Base-by-base conservation (phyloP, 305 asterid species). In the Rubia peregrina region DNA sequence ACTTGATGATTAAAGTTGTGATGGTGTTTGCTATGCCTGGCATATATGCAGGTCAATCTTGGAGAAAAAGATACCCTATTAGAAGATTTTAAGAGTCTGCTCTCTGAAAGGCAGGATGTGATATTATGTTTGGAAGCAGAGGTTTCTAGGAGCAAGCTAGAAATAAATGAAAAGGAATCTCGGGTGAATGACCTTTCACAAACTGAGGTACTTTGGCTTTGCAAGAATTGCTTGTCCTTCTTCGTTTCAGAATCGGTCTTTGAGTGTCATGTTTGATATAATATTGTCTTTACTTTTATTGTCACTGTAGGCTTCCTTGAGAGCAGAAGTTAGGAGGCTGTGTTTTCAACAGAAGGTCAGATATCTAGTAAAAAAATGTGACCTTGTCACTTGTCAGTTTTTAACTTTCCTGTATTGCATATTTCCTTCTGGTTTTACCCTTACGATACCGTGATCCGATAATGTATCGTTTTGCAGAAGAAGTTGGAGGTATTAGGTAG, bases 21-120 rank as follows among this genome's bases (percentile, higher is more conserved):
- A 65, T 65, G 24, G 74, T 42, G 57, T 69, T 69, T 48, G 44
- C 22, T 49, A 9, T 12, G 1, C n/a, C 14, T 63, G 9, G 7
- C 13, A 33, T 57, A 42, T 65, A 14, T 9, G 30, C 67, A 80
- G 80, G 75, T 40, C 53, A 84, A 51, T 69, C 72, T 88, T 59
- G 77, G 79, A 75, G 98, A 88, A 68, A 95, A 83, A 78, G 97
- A 90, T 73, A 63, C 82, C 46, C 87, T 86, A 65, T 49, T 94
- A 67, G 97, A 88, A 78, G 95, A 88, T 30, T 46, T 80, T 60
- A 85, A 75, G 81, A 86, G 83, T 73, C 80, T 73, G 61, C 48
- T 87, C 57, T 84, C 36, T 6, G 95, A 87, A 80, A 83, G 84
- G 82, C 88, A 87, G 83, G 89, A 80, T 55, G 62, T 77, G 40